These are phyloP conservation scores for Melanogaster broomeanus DNA, from an alignment of 768 basidiomycete genomes.

Conservation along the genomic window DNA sequence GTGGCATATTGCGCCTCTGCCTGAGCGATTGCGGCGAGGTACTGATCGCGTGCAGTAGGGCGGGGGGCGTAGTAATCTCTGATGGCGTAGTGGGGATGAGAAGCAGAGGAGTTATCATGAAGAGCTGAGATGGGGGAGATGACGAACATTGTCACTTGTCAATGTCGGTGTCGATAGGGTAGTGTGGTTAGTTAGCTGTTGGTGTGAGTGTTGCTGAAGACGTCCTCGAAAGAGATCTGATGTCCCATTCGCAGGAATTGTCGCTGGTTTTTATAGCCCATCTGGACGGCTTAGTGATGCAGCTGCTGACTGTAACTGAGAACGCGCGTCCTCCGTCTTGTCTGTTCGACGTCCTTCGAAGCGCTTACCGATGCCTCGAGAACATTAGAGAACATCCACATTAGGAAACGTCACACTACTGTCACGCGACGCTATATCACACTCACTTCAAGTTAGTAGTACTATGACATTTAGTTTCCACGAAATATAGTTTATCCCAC, in stretches of 20 bases:
- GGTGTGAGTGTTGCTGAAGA: neutral
- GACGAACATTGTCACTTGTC: slow-evolving; percentile 8
- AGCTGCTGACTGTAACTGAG: neutral
- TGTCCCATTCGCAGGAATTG: neutral
- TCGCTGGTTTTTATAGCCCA: slow-evolving; percentile 1
- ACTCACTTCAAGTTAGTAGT: too few relatives aligned
- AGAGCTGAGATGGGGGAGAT: slow-evolving; percentile 6
- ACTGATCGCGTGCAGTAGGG: slow-evolving; percentile 31
- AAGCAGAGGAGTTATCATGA: neutral
- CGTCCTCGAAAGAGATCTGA: neutral
- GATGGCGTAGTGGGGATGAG: neutral
- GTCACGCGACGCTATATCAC: neutral
- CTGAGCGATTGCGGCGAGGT: slow-evolving; percentile 38
- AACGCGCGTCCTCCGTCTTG: neutral
- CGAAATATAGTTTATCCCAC: slow-evolving; percentile 15
- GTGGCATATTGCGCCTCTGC: slow-evolving; percentile 24
- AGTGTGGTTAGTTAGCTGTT: too few relatives aligned
- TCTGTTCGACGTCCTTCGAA: neutral
- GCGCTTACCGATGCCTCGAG: too few relatives aligned
- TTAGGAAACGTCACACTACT: neutral
- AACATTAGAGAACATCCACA: neutral
- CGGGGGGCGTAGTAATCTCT: neutral
- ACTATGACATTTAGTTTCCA: slow-evolving; percentile 12
- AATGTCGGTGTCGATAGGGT: too few relatives aligned
- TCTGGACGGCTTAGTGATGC: neutral